Percentiles rank a stretch among this genome's conserved stretches.
Evolutionary conservation across 257 asterid species (phyloP).

Genomic region (Lantana camara): DNA sequence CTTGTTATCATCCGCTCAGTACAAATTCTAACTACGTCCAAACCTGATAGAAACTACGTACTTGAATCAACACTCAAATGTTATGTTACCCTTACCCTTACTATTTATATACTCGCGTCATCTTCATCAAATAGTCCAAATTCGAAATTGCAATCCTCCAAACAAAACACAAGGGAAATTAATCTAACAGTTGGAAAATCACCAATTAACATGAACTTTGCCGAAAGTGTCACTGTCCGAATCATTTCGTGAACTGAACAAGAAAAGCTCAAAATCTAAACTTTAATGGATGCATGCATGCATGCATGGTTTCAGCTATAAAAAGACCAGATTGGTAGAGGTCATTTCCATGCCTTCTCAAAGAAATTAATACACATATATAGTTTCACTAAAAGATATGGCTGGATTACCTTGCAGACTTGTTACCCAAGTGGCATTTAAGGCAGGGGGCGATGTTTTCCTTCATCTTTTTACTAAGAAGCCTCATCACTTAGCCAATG

Average conservation of each 20-base stretch:
- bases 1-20: too few species aligned
- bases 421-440: constrained; percentile 8
- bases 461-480: neutral
- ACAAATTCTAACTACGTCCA: too few species aligned
- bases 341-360: neutral
- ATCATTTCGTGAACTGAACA: neutral
- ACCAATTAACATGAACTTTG: neutral
- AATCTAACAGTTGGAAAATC: too few species aligned
- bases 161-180: too few species aligned
- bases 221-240: neutral
- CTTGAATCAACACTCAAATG: too few species aligned
- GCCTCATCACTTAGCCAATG: constrained; percentile 16
- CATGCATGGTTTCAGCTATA: neutral
- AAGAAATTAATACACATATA: neutral
- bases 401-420: constrained; percentile 3
- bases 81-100: too few species aligned
- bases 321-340: neutral
- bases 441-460: constrained; percentile 12
- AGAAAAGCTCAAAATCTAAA: neutral
- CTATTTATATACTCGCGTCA: too few species aligned
- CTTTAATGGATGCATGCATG: too few species aligned
- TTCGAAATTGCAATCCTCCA: too few species aligned
- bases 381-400: neutral
- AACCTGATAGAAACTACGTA: too few species aligned
- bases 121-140: too few species aligned